Evolutionary conservation across 176 grass and related monocot species (phyloP).

Genomic region (Chloris gayana): DNA sequence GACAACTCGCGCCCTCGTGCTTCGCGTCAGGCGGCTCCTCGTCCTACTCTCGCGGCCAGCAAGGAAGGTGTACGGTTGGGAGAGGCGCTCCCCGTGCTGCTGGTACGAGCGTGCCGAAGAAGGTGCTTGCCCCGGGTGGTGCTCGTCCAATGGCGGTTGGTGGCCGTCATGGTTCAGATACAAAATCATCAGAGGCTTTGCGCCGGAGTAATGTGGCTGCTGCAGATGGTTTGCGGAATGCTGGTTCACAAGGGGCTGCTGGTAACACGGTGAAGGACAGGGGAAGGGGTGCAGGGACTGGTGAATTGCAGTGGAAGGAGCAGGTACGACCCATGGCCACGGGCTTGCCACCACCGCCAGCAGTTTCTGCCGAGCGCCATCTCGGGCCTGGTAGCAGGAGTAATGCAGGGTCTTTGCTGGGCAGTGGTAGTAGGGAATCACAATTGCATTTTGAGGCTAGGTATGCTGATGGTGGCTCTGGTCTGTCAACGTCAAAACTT

Average conservation of each 20-base stretch:
- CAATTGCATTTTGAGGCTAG: background rate
- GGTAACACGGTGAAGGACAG: background rate
- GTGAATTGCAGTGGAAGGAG: slow-evolving; percentile 6
- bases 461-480: background rate
- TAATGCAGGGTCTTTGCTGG: background rate
- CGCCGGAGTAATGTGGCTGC: background rate
- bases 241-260: background rate
- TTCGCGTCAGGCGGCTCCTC: slow-evolving; percentile 1
- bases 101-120: too few species aligned
- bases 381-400: too few species aligned
- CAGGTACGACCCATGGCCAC: background rate
- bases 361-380: too few species aligned
- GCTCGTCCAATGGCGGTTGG: too few species aligned
- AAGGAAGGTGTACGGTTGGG: slow-evolving; percentile 3
- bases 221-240: background rate
- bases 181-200: too few species aligned
- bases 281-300: background rate
- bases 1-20: too few species aligned
- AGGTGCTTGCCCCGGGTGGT: too few species aligned
- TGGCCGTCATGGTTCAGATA: too few species aligned
- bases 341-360: too few species aligned
- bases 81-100: background rate
- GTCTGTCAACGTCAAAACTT: slow-evolving; percentile 11
- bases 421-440: background rate
- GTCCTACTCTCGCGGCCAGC: background rate